These are phyloP conservation scores for Grammothele lineata DNA, from an alignment of 768 basidiomycete species.

Conservation along the genomic window DNA sequence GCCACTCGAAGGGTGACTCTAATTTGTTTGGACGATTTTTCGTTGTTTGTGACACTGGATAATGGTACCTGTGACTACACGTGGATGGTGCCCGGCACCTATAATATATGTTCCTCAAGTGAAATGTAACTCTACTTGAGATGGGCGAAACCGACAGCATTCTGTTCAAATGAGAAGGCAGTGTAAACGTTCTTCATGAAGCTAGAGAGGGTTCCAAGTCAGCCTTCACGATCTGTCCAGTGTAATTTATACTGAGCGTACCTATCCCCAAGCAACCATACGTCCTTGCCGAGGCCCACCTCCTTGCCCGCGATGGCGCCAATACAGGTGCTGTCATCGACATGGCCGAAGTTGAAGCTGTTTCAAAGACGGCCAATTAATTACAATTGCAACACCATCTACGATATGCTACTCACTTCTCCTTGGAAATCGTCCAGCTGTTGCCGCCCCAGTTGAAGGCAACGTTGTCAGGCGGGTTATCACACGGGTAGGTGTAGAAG, in stretches of 20 bases:
- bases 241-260: background rate
- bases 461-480: slow-evolving; percentile 9
- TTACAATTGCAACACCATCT: background rate
- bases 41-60: no score
- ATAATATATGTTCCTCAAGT: background rate
- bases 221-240: background rate
- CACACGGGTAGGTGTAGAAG: slow-evolving; percentile 25
- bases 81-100: background rate
- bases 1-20: no score
- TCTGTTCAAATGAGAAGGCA: slow-evolving; percentile 22
- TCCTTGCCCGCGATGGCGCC: slow-evolving; percentile 22
- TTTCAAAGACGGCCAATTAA: background rate
- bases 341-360: slow-evolving; percentile 24
- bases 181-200: slow-evolving; percentile 27
- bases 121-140: slow-evolving; percentile 1
- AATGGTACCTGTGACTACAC: no score
- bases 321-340: slow-evolving; percentile 16
- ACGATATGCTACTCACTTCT: slow-evolving; percentile 7
- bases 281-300: slow-evolving; percentile 17
- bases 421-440: slow-evolving; percentile 12
- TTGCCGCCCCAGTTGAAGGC: slow-evolving; percentile 21
- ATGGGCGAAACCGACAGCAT: slow-evolving; percentile 22
- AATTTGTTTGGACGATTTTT: no score
- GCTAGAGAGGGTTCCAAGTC: background rate
- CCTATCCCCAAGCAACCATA: slow-evolving; percentile 22